Conservation (phyloP, 768 basidiomycete genomes). For the Termitomyces sp. region DNA sequence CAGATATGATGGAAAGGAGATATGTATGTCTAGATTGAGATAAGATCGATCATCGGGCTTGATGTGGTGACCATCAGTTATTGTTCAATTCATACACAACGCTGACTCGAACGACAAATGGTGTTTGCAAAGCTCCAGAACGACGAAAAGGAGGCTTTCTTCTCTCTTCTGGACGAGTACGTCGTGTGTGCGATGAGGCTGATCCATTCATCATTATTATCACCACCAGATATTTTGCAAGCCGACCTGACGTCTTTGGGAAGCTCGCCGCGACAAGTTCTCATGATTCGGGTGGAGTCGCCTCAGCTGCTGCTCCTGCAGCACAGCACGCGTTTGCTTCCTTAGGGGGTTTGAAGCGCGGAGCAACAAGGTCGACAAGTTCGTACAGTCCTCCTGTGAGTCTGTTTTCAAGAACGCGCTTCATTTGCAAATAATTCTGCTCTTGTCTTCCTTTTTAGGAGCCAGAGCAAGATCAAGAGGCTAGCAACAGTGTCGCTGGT, state of each 20-base stretch:
- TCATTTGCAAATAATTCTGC: not conserved
- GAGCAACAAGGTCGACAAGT: constrained; percentile 26
- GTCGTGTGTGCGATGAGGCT: constrained; percentile 13
- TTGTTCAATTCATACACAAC: no score
- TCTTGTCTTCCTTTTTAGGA: not conserved
- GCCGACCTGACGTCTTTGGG: constrained; percentile 65
- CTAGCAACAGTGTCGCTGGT: constrained; percentile 39
- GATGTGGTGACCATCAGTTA: no score
- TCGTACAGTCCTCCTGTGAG: constrained; percentile 34
- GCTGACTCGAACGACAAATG: constrained; percentile 51
- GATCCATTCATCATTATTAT: not conserved
- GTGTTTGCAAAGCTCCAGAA: constrained; percentile 64
- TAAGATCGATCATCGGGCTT: no score
- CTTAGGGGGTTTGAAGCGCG: constrained; percentile 38
- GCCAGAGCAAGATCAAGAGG: constrained; percentile 37
- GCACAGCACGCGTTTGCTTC: constrained; percentile 41
- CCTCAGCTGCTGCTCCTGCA: constrained; percentile 32
- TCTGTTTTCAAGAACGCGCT: not conserved
- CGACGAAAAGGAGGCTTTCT: constrained; percentile 80
- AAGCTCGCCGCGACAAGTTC: constrained; percentile 19
- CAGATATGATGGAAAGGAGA: no score
- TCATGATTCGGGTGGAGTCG: constrained; percentile 23
- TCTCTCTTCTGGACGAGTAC: constrained; percentile 78
- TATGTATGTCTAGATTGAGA: no score
- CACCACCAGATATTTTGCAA: constrained; percentile 59